Conservation (phyloP, 257 asterid genomes). For the Ocimum tenuiflorum region DNA sequence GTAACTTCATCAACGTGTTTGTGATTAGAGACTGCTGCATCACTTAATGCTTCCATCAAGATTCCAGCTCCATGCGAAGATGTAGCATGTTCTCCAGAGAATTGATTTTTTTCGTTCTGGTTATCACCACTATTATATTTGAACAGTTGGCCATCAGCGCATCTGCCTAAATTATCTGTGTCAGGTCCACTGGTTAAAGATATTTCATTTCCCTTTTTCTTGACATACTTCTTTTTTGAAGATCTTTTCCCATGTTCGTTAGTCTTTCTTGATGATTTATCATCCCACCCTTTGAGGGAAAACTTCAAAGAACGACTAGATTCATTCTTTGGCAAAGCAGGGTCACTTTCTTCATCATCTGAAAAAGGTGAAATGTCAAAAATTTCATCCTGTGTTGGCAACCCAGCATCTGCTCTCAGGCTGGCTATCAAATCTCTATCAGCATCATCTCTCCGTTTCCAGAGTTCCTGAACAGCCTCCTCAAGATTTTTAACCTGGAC, state of each 20-base stretch:
- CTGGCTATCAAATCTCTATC: slow-evolving; percentile 72
- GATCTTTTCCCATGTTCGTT: slow-evolving; percentile 60
- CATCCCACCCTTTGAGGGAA: slow-evolving; percentile 63
- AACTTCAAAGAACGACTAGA: slow-evolving; percentile 60
- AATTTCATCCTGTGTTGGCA: slow-evolving; percentile 84
- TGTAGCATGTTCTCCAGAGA: slow-evolving; percentile 36
- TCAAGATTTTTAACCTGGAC: slow-evolving; percentile 65
- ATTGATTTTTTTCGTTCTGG: slow-evolving; percentile 35
- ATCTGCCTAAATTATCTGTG: slow-evolving; percentile 32
- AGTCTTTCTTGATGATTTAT: slow-evolving; percentile 62
- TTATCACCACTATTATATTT: slow-evolving; percentile 30
- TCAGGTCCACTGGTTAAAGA: slow-evolving; percentile 33
- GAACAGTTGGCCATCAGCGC: slow-evolving; percentile 25
- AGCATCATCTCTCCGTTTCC: slow-evolving; percentile 88
- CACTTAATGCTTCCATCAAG: slow-evolving; percentile 39
- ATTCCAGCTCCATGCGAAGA: slow-evolving; percentile 46
- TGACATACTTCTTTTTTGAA: slow-evolving; percentile 54
- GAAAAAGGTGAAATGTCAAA: slow-evolving; percentile 77
- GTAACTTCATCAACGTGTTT: slow-evolving; percentile 47
- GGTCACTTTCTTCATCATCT: slow-evolving; percentile 77
- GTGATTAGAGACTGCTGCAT: slow-evolving; percentile 40
- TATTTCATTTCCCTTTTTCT: slow-evolving; percentile 44
- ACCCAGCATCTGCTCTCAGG: slow-evolving; percentile 87
- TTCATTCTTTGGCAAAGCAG: slow-evolving; percentile 39
- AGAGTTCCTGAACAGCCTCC: slow-evolving; percentile 90